Conservation (phyloP, 352 stramenopile species). For the Phytophthora niederhauseri region DNA sequence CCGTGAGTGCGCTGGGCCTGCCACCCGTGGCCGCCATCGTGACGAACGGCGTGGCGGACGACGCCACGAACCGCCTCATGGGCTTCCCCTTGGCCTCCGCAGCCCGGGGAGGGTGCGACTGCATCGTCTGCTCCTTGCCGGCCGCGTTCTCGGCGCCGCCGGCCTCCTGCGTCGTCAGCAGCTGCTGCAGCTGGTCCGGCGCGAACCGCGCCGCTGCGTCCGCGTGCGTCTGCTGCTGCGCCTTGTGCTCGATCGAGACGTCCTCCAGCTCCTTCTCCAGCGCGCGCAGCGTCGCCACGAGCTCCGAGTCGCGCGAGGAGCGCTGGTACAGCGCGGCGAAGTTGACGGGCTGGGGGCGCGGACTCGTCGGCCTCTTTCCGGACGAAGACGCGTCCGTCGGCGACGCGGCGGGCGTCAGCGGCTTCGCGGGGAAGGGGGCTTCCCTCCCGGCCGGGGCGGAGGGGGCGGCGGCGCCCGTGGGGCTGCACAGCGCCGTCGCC, state of each 20-base stretch:
- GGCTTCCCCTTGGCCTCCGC: slow-evolving; percentile 67
- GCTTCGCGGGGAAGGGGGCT: not conserved
- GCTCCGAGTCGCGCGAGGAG: slow-evolving; percentile 56
- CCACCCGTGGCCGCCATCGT: slow-evolving; percentile 36
- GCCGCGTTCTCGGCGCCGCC: slow-evolving; percentile 38
- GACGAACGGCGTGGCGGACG: slow-evolving; percentile 64
- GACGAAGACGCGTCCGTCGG: slow-evolving; percentile 28
- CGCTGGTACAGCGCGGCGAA: slow-evolving; percentile 77
- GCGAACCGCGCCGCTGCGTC: slow-evolving; percentile 44
- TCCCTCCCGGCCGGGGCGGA: slow-evolving; percentile 4
- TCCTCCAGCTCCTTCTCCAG: slow-evolving; percentile 63
- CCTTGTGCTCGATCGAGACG: slow-evolving; percentile 46
- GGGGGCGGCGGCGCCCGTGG: slow-evolving; percentile 3
- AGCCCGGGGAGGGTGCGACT: slow-evolving; percentile 33
- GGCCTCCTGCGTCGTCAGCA: slow-evolving; percentile 63
- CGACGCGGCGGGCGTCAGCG: slow-evolving; percentile 17
- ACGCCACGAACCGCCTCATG: slow-evolving; percentile 71
- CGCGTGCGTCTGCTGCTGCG: slow-evolving; percentile 26
- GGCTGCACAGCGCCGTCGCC: slow-evolving; percentile 10
- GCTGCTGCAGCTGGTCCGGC: slow-evolving; percentile 66
- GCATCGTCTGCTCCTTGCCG: slow-evolving; percentile 51
- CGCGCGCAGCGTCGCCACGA: slow-evolving; percentile 54
- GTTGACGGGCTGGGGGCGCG: slow-evolving; percentile 17
- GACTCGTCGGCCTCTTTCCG: slow-evolving; percentile 10
- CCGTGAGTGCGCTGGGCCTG: slow-evolving; percentile 12